Evolutionary conservation across 208 protist species (phyloP).

Genomic region (Leishmania martiniquensis): DNA sequence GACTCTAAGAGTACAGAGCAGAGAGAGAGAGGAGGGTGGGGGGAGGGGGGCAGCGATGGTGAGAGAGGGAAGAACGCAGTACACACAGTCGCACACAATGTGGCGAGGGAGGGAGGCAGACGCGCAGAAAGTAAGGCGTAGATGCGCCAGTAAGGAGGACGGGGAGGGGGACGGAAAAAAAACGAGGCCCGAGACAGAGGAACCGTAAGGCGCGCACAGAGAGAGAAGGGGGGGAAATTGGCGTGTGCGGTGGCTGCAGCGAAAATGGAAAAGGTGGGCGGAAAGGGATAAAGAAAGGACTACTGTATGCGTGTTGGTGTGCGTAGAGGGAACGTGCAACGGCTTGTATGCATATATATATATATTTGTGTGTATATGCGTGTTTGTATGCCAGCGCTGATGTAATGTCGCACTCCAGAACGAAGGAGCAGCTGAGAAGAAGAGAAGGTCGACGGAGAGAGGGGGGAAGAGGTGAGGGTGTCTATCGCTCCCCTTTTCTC

Average conservation of each 20-base stretch:
- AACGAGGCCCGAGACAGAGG: too few relatives aligned
- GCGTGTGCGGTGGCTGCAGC: too few relatives aligned
- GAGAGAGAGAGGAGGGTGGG: neutral
- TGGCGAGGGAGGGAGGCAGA: too few relatives aligned
- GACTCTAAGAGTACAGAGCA: neutral
- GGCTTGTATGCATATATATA: constrained; percentile 13
- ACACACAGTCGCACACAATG: too few relatives aligned
- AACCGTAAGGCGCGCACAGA: too few relatives aligned
- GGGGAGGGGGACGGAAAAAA: too few relatives aligned
- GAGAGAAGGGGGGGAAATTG: too few relatives aligned
- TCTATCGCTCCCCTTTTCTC: neutral
- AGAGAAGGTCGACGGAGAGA: too few relatives aligned
- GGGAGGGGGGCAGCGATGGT: neutral
- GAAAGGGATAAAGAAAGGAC: neutral
- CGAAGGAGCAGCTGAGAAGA: neutral
- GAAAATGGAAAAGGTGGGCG: too few relatives aligned
- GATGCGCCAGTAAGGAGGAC: too few relatives aligned
- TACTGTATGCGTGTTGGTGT: neutral
- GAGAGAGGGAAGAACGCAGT: neutral
- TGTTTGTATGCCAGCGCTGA: neutral
- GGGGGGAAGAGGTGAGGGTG: neutral
- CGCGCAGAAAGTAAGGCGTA: too few relatives aligned
- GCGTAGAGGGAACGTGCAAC: too few relatives aligned
- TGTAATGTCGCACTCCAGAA: neutral
- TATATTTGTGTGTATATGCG: constrained; percentile 9